phyloP scores from a whole-genome alignment of 2,329 filamentous ascomycete genomes.

The Aspergillus pseudoviridinutans region DNA sequence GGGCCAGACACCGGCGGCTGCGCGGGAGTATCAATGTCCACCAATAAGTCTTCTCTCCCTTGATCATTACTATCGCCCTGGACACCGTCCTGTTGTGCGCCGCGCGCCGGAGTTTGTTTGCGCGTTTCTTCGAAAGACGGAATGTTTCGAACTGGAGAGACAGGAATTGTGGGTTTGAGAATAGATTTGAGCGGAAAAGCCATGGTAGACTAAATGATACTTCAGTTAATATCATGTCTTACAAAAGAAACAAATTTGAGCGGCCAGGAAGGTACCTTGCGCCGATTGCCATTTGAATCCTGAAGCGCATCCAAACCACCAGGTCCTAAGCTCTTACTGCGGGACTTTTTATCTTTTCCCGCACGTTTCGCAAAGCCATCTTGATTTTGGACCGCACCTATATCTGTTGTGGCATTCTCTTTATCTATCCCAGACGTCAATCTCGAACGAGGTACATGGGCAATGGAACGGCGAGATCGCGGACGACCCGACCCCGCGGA shows the following conservation, averaged over 20 bases:
- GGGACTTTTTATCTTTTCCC: slow-evolving; percentile 59
- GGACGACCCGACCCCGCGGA: slow-evolving; percentile 30
- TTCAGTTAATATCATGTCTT: slow-evolving; percentile 6
- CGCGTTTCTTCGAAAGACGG: slow-evolving; percentile 55
- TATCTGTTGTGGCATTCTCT: slow-evolving; percentile 71
- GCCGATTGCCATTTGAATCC: slow-evolving; percentile 69
- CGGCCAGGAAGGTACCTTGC: slow-evolving; percentile 57
- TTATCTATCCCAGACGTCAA: slow-evolving; percentile 55
- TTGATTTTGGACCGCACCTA: slow-evolving; percentile 45
- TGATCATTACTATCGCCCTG: slow-evolving; percentile 17
- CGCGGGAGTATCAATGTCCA: slow-evolving; percentile 42
- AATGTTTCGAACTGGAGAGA: slow-evolving; percentile 63
- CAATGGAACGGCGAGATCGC: slow-evolving; percentile 67
- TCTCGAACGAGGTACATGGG: slow-evolving; percentile 53
- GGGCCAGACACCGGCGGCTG: slow-evolving; percentile 28
- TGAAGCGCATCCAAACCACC: slow-evolving; percentile 82
- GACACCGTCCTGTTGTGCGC: slow-evolving; percentile 17
- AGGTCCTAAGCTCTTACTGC: slow-evolving; percentile 94
- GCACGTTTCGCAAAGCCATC: slow-evolving; percentile 34
- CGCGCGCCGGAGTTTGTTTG: slow-evolving; percentile 38
- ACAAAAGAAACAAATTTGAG: neutral
- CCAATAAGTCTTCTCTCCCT: slow-evolving; percentile 33
- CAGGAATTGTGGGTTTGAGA: slow-evolving; percentile 70
- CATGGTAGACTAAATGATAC: slow-evolving; percentile 35
- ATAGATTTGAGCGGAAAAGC: slow-evolving; percentile 60